Base-by-base conservation (phyloP, 2,329 filamentous ascomycete species). In the Botryotinia calthae region DNA sequence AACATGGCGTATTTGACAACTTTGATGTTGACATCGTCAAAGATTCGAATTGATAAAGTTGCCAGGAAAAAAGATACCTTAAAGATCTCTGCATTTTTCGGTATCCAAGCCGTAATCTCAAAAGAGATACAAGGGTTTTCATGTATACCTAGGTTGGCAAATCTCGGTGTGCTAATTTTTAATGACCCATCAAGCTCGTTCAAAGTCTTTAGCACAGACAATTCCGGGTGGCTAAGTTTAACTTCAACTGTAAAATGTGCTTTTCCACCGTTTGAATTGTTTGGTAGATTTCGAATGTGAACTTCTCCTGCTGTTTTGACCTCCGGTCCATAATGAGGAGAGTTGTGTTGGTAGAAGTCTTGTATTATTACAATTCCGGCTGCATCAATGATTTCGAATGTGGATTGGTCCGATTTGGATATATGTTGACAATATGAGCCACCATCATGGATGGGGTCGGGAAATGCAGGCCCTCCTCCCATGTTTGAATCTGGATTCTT, bases 31-130 rank as follows among this genome's bases (percentile, higher is more conserved):
- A 74, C 76, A 22, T 79, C 75, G 16, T 79, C 75, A 20, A 77
- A 76, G 18, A 67, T 31, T 51, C 74, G 72, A 10, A 79, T 56
- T 1, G 64, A 73, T 51, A 81, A 76, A 44, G 75, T 73, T 59
- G 76, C 73, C 48, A 76, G 62, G 34, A 77, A 73, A 16, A 81
- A 72, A 12, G 73, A 37, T 7, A 81, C 59, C 5, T 73, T 72
- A 3, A 69, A 72, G 7, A 81, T 75, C 48, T 77, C 46, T 31
- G 74, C 74, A 74, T 77, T 72, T 37, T 79, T 77, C n/a, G 79
- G 79, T 59, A 80, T 71, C 78, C 78, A 81, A 58, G 76, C 79
- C 22, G 76, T 80, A 46, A 80, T 76, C 51, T 77, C 77, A 16
- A 81, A 25, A 37, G 77, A 79, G 34, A 81, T 73, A 64, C 79